Conservation (phyloP, 2,329 filamentous ascomycete species). For the Chaetomium sp. region DNA sequence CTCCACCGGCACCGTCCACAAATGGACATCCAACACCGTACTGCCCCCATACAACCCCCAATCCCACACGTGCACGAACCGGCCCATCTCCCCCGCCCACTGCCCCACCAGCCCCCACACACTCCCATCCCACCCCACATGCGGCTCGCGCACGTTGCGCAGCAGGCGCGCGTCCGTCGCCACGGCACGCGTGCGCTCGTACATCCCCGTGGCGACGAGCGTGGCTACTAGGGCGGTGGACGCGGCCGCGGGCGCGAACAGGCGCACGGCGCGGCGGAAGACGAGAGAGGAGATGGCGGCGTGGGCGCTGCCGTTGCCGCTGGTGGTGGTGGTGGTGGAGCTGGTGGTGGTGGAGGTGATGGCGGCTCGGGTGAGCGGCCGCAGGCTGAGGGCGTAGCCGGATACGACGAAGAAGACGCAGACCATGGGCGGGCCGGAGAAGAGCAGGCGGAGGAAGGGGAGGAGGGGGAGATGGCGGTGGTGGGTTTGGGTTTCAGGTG, state of each 20-base stretch:
- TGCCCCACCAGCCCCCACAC: constrained; percentile 47
- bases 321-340: constrained; percentile 39
- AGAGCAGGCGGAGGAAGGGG: constrained; percentile 57
- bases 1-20: constrained; percentile 66
- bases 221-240: constrained; percentile 53
- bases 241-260: constrained; percentile 54
- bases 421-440: constrained; percentile 59
- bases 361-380: not conserved
- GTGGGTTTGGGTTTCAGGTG: constrained; percentile 19
- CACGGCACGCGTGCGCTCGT: constrained; percentile 53
- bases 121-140: constrained; percentile 45
- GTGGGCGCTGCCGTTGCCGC: too few relatives aligned
- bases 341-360: constrained; percentile 8
- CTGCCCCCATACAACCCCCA: constrained; percentile 53
- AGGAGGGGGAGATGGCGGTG: constrained; percentile 54
- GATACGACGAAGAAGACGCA: constrained; percentile 65
- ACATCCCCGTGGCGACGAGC: constrained; percentile 50
- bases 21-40: constrained; percentile 58
- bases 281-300: constrained; percentile 49
- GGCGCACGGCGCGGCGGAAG: constrained; percentile 55
- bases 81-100: constrained; percentile 52
- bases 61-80: constrained; percentile 54
- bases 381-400: constrained; percentile 60
- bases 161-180: constrained; percentile 47
- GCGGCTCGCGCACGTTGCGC: constrained; percentile 53